These are phyloP conservation scores for Casuarina cunninghamiana DNA, from an alignment of 306 rosid genomes.

Conservation along the genomic window DNA sequence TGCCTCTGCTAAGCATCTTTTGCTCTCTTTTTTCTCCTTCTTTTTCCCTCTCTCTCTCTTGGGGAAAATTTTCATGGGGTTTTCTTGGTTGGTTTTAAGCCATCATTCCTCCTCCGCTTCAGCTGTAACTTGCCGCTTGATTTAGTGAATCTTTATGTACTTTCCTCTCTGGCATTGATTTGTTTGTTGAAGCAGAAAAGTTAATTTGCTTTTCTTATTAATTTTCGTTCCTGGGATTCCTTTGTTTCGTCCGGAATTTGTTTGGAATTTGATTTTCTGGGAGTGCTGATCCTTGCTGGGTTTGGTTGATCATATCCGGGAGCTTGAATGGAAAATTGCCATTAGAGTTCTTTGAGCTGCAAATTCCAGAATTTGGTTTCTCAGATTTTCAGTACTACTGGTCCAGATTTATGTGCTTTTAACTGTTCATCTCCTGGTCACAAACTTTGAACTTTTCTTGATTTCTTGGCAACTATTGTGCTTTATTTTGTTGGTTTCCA, in stretches of 20 bases:
- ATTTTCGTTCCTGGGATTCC: constrained; percentile 25
- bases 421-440: not conserved
- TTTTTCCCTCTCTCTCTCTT: constrained; percentile 19
- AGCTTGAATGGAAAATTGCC: not conserved
- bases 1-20: constrained; percentile 81
- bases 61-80: constrained; percentile 30
- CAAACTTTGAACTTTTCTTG: constrained; percentile 9
- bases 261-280: constrained; percentile 25
- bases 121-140: constrained; percentile 43
- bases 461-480: constrained; percentile 13
- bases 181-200: constrained; percentile 36
- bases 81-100: constrained; percentile 27
- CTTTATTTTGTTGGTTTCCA: constrained; percentile 25
- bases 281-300: constrained; percentile 28
- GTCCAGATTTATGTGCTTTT: constrained; percentile 5
- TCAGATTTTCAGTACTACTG: constrained; percentile 13
- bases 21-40: constrained; percentile 47
- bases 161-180: constrained; percentile 29
- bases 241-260: constrained; percentile 16
- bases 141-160: constrained; percentile 26
- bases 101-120: constrained; percentile 28
- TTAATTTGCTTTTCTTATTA: constrained; percentile 37
- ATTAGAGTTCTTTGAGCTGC: constrained; percentile 14
- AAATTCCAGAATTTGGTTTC: constrained; percentile 12
- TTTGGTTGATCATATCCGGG: constrained; percentile 28